Conservation (phyloP, 192 early-diverging fungal species). For the Backusella luteola region DNA sequence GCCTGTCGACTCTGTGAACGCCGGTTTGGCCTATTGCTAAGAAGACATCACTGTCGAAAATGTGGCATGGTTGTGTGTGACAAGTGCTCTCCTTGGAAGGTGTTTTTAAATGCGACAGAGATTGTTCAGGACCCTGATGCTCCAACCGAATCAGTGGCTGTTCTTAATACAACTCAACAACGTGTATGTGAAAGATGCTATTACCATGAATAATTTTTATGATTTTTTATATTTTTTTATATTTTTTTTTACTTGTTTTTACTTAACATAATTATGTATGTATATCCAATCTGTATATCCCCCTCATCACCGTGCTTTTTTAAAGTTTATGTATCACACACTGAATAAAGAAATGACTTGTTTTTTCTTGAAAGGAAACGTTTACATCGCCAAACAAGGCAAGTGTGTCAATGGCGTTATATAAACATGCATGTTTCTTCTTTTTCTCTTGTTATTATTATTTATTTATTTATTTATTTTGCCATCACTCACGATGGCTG, state of each 20-base stretch:
- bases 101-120: slow-evolving; percentile 46
- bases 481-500: background rate
- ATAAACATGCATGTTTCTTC: background rate
- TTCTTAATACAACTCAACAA: slow-evolving; percentile 23
- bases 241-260: background rate
- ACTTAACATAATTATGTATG: background rate
- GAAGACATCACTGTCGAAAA: slow-evolving; percentile 91
- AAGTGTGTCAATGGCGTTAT: background rate
- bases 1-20: slow-evolving; percentile 67
- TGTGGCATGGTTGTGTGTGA: slow-evolving; percentile 89
- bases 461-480: background rate
- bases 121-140: slow-evolving; percentile 40
- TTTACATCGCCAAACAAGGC: slow-evolving; percentile 4
- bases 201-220: background rate
- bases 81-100: slow-evolving; percentile 63
- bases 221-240: background rate
- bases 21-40: slow-evolving; percentile 71
- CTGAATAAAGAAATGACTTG: background rate
- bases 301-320: slow-evolving; percentile 3
- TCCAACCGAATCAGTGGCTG: background rate
- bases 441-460: background rate
- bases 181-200: slow-evolving; percentile 59
- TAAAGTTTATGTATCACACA: slow-evolving; percentile 7
- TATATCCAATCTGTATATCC: slow-evolving; percentile 4
- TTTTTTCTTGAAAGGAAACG: slow-evolving; percentile 9